Conservation (phyloP, 768 basidiomycete genomes). For the Leucosporidium yakuticum region DNA sequence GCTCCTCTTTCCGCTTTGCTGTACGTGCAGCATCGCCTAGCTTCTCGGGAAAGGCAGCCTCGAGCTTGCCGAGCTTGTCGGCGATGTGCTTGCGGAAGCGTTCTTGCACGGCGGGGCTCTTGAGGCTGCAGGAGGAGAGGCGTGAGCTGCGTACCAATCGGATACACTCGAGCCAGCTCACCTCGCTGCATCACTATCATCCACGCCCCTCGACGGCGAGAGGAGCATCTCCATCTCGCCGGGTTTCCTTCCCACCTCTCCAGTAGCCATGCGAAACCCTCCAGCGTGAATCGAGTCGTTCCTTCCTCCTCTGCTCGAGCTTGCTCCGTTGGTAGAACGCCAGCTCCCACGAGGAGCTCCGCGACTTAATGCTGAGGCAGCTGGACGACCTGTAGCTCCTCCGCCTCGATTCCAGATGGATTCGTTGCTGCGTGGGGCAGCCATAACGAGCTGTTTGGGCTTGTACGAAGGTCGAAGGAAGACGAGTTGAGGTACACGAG, state of each 20-base stretch:
- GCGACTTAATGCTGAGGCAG: not conserved
- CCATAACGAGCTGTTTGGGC: not conserved
- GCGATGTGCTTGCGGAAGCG: constrained; percentile 25
- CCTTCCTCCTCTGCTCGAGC: not conserved
- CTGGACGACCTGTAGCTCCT: not conserved
- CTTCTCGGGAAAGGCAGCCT: not conserved
- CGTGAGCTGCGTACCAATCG: constrained; percentile 3
- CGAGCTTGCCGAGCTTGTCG: constrained; percentile 8
- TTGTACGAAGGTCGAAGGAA: not conserved
- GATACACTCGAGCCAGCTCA: not conserved
- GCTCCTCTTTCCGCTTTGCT: constrained; percentile 12
- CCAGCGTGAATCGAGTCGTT: not conserved
- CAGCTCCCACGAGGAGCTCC: not conserved
- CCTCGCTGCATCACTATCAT: constrained; percentile 14
- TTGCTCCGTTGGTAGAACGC: not conserved
- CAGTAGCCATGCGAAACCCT: constrained; percentile 16
- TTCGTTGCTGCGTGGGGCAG: not conserved
- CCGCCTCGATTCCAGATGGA: not conserved
- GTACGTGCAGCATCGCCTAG: not conserved
- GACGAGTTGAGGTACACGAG: not conserved
- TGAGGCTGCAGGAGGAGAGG: not conserved
- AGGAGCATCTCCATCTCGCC: constrained; percentile 24
- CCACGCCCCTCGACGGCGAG: constrained; percentile 21
- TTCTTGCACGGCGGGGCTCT: constrained; percentile 15
- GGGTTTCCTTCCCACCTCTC: constrained; percentile 13